Evolutionary conservation across 2,329 filamentous ascomycete species (phyloP).

Genomic region (Phialophora chinensis): DNA sequence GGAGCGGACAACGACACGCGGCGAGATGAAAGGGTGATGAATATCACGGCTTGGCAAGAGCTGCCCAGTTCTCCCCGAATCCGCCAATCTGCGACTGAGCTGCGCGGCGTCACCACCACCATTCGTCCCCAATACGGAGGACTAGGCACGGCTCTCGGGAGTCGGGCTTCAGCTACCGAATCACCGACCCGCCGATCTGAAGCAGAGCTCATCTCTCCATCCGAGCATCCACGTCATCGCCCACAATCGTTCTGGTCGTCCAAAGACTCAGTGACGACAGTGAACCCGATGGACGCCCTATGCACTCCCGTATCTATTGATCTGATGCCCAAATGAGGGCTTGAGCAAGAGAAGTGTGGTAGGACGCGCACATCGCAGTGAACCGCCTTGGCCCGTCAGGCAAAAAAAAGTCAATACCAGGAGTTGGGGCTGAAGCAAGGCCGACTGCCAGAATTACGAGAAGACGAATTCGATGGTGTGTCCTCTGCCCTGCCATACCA

Average conservation of each 20-base stretch:
- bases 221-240: constrained; percentile 16
- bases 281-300: neutral
- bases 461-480: neutral
- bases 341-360: neutral
- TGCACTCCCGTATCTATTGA: neutral
- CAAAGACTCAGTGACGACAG: neutral
- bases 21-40: constrained; percentile 13
- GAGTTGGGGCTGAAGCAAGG: constrained; percentile 10
- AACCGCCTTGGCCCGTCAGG: neutral
- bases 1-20: neutral
- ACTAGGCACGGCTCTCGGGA: constrained; percentile 2
- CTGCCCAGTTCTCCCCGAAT: constrained; percentile 7
- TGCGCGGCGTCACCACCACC: neutral
- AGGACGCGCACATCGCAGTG: constrained; percentile 4
- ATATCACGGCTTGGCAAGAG: constrained; percentile 8
- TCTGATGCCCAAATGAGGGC: neutral
- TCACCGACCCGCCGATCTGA: constrained; percentile 16
- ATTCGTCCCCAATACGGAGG: neutral
- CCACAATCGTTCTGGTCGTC: neutral
- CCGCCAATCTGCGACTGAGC: constrained; percentile 18
- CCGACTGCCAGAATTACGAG: constrained; percentile 1
- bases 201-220: constrained; percentile 2
- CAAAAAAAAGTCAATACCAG: neutral
- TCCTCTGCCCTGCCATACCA: no score
- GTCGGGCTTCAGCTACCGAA: constrained; percentile 21